Evolutionary conservation across 2,329 filamentous ascomycete species (phyloP).

Genomic region (Neocatenulostroma microsporum): DNA sequence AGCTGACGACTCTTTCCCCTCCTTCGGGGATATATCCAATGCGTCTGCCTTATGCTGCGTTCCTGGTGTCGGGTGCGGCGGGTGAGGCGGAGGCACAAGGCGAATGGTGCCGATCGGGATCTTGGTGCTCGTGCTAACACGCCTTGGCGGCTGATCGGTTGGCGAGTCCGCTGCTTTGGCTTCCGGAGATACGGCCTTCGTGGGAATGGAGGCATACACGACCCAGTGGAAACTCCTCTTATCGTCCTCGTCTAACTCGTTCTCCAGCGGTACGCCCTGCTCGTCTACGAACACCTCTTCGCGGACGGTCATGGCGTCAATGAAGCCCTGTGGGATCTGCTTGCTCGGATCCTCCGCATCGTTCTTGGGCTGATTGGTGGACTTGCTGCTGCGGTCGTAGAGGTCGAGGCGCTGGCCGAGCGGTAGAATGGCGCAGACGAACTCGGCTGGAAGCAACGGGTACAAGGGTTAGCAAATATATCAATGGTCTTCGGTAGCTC

Average conservation of each 20-base stretch:
- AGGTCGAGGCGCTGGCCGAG: constrained; percentile 22
- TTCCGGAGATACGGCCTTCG: constrained; percentile 21
- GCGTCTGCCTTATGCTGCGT: constrained; percentile 14
- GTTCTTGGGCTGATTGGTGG: constrained; percentile 24
- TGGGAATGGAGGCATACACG: constrained; percentile 58
- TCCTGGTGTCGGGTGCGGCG: constrained; percentile 11
- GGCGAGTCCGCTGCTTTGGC: constrained; percentile 16
- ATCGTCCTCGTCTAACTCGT: constrained; percentile 78
- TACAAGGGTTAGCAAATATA: no score
- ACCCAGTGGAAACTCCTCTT: constrained; percentile 77
- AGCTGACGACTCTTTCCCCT: constrained; percentile 33
- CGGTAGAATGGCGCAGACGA: constrained; percentile 26
- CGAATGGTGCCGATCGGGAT: constrained; percentile 67
- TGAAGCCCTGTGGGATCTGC: constrained; percentile 38
- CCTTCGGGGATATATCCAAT: no score
- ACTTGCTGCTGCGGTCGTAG: constrained; percentile 23
- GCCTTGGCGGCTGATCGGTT: constrained; percentile 27
- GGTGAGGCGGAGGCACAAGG: constrained; percentile 72
- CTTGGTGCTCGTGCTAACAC: constrained; percentile 34
- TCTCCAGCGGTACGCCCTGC: constrained; percentile 51
- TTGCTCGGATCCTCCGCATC: constrained; percentile 25
- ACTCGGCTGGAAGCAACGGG: no score
- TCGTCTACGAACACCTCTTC: constrained; percentile 52
- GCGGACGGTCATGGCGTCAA: constrained; percentile 51
- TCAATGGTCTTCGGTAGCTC: no score